Evolutionary conservation across 345 rosid species (phyloP).

Genomic region (Euphorbia pulcherrima): DNA sequence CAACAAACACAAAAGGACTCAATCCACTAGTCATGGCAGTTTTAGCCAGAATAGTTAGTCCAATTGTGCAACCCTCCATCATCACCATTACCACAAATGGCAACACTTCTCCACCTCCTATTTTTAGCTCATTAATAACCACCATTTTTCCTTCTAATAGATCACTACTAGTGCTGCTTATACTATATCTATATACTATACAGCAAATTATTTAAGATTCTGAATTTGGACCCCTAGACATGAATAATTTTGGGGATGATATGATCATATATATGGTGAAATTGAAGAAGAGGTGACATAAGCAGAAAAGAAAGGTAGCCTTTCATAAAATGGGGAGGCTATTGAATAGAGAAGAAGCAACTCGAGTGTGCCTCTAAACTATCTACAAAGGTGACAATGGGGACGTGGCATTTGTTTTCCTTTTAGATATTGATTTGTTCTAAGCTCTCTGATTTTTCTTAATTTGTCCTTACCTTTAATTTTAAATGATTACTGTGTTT

Average conservation of each 20-base stretch:
- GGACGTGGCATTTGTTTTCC: constrained; percentile 20
- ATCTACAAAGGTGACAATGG: constrained; percentile 24
- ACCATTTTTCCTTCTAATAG: constrained; percentile 13
- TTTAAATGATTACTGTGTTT: background rate
- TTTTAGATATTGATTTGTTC: constrained; percentile 8
- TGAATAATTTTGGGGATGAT: too few species aligned
- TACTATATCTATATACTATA: too few species aligned
- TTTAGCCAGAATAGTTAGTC: constrained; percentile 61
- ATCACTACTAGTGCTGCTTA: too few species aligned
- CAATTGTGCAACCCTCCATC: constrained; percentile 73
- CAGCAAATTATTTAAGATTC: too few species aligned
- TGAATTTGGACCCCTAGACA: too few species aligned
- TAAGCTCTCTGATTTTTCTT: background rate
- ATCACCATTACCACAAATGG: constrained; percentile 58
- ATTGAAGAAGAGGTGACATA: background rate
- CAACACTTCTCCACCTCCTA: constrained; percentile 28
- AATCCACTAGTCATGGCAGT: constrained; percentile 57
- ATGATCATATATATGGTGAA: background rate
- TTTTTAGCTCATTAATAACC: constrained; percentile 16
- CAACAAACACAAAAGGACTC: constrained; percentile 77
- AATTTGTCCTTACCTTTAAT: background rate
- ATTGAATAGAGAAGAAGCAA: constrained; percentile 53
- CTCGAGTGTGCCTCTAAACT: constrained; percentile 45
- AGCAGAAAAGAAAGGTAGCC: constrained; percentile 29
- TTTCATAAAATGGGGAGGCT: constrained; percentile 45